These are phyloP conservation scores for Thermochaetoides dissita DNA, from an alignment of 2,329 filamentous ascomycete species.

Conservation along the genomic window DNA sequence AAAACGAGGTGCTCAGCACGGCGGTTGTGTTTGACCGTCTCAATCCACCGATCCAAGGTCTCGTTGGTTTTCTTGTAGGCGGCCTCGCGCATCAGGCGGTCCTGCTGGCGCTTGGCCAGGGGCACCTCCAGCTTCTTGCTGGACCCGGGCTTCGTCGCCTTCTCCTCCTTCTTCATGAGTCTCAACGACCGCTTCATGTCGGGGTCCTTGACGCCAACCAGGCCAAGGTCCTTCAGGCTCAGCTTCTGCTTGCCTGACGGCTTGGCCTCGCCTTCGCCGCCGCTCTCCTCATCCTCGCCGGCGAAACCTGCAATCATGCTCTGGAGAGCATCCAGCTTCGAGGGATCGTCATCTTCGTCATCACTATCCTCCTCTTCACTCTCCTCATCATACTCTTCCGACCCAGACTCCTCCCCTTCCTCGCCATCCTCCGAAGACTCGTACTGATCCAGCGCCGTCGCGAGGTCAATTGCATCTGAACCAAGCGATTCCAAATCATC, in stretches of 20 bases:
- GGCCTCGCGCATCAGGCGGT: slow-evolving; percentile 63
- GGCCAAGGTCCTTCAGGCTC: slow-evolving; percentile 57
- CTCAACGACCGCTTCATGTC: slow-evolving; percentile 68
- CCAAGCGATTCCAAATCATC: slow-evolving; percentile 46
- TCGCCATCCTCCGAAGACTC: slow-evolving; percentile 36
- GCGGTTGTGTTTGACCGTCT: slow-evolving; percentile 89
- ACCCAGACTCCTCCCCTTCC: slow-evolving; percentile 28
- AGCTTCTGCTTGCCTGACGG: slow-evolving; percentile 52
- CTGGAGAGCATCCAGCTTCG: slow-evolving; percentile 51
- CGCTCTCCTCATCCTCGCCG: slow-evolving; percentile 44
- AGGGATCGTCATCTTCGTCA: slow-evolving; percentile 32
- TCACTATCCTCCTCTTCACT: slow-evolving; percentile 20
- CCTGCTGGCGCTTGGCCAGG: slow-evolving; percentile 73
- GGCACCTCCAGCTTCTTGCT: slow-evolving; percentile 67
- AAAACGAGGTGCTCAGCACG: slow-evolving; percentile 83
- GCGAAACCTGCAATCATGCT: slow-evolving; percentile 56
- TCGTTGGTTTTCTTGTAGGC: slow-evolving; percentile 88
- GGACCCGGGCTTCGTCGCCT: slow-evolving; percentile 40
- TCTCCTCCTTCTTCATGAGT: slow-evolving; percentile 51
- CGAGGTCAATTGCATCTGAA: slow-evolving; percentile 45
- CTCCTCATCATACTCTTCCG: slow-evolving; percentile 27
- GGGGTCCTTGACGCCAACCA: slow-evolving; percentile 59
- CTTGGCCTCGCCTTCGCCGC: slow-evolving; percentile 21
- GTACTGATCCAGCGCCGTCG: slow-evolving; percentile 41
- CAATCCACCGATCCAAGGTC: slow-evolving; percentile 78